Conservation (phyloP, 805 yeast genomes). For the Candida xyloterini region DNA sequence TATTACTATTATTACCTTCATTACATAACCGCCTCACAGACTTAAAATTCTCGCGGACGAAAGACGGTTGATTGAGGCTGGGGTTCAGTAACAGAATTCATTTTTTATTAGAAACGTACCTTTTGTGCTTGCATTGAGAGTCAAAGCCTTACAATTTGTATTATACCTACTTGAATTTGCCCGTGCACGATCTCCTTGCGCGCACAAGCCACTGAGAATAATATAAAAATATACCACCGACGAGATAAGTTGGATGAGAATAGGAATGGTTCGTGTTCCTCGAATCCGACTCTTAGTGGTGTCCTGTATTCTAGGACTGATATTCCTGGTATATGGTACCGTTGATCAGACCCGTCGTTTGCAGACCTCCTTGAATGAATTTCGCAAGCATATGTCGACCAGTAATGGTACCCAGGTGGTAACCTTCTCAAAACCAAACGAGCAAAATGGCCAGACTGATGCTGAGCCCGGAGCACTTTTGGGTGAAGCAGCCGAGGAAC, state of each 20-base stretch:
- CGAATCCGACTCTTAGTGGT: constrained; percentile 3
- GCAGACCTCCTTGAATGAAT: constrained; percentile 4
- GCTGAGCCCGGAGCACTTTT: too few relatives aligned
- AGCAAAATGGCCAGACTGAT: too few relatives aligned
- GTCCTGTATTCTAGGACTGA: constrained; percentile 1
- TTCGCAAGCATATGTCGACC: constrained; percentile 8
- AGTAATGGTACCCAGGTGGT: constrained; percentile 4
- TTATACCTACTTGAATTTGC: neutral
- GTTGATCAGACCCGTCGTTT: constrained; percentile 6
- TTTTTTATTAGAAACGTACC: too few relatives aligned
- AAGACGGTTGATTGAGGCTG: neutral
- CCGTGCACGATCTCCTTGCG: constrained; percentile 5
- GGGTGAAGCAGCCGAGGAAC: neutral
- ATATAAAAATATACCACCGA: neutral
- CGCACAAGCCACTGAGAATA: constrained; percentile 2
- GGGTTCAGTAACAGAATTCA: neutral
- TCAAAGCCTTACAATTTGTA: neutral
- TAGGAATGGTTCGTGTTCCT: constrained; percentile 11
- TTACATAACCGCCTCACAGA: neutral
- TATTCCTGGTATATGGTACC: constrained; percentile 5
- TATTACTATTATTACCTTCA: too few relatives aligned
- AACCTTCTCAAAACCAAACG: neutral
- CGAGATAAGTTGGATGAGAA: constrained; percentile 3
- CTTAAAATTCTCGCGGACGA: neutral
- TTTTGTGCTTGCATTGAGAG: too few relatives aligned